Conservation (phyloP, 805 yeast genomes). For the Metschnikowia cerradonensis region DNA sequence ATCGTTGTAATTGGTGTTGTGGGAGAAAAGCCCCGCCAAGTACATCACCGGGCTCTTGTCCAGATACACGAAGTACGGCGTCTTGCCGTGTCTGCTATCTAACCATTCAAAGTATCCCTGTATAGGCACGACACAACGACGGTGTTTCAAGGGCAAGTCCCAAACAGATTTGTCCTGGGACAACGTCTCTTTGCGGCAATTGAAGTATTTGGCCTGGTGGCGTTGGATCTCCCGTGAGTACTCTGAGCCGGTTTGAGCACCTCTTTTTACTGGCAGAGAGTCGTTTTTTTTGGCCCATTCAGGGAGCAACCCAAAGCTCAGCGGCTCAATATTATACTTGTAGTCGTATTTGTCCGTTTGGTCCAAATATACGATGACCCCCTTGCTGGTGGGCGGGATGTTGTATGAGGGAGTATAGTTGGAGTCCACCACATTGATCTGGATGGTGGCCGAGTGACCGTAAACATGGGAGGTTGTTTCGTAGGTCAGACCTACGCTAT, state of each 20-base stretch:
- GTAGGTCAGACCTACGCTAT: background rate
- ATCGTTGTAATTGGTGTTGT: constrained; percentile 28
- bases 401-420: constrained; percentile 45
- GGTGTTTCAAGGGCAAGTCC: constrained; percentile 44
- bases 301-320: constrained; percentile 84
- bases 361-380: constrained; percentile 36
- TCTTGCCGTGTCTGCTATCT: constrained; percentile 36
- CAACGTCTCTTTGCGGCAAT: constrained; percentile 68
- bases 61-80: constrained; percentile 64
- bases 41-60: constrained; percentile 51
- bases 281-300: constrained; percentile 52
- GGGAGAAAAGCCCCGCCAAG: constrained; percentile 51
- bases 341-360: constrained; percentile 5
- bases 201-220: constrained; percentile 53
- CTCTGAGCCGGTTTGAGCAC: constrained; percentile 14
- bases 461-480: constrained; percentile 6
- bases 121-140: constrained; percentile 73
- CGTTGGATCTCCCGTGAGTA: constrained; percentile 31
- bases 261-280: constrained; percentile 22
- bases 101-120: constrained; percentile 89
- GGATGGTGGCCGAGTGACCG: constrained; percentile 5
- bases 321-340: constrained; percentile 38
- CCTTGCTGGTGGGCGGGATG: constrained; percentile 55
- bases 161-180: constrained; percentile 49
- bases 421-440: constrained; percentile 5